These are phyloP conservation scores for Phytophthora podocarpi DNA, from an alignment of 352 stramenopile species.

Conservation along the genomic window DNA sequence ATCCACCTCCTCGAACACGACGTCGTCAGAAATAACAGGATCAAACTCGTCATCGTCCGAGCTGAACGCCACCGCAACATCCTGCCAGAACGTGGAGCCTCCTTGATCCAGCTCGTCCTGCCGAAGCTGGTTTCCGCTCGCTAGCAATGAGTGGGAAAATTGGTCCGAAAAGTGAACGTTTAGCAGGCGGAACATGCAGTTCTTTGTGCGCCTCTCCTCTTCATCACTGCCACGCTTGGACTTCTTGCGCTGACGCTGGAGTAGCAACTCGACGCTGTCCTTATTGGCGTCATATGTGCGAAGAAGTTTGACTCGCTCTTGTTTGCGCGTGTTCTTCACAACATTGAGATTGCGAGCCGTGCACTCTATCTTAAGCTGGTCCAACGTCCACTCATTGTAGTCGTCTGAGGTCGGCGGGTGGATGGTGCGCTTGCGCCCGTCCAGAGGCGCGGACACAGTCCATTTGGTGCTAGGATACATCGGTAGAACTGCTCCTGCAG, in stretches of 20 bases:
- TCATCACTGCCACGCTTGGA: not conserved
- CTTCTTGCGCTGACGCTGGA: not conserved
- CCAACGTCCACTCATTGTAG: not conserved
- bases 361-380: conserved; percentile 7
- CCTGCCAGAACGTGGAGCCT: not conserved
- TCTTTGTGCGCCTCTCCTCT: not conserved
- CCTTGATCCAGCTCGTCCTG: not conserved
- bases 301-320: not conserved
- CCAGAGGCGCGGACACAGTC: not conserved
- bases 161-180: conserved; percentile 6
- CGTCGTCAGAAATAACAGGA: not conserved
- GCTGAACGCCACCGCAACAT: not conserved
- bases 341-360: not conserved
- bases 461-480: conserved; percentile 3
- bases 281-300: not conserved
- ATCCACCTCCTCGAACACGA: not conserved
- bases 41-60: not conserved
- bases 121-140: not conserved
- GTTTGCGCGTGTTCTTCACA: not conserved
- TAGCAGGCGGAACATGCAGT: conserved; percentile 6
- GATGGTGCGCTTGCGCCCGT: not conserved
- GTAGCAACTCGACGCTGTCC: not conserved
- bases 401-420: not conserved
- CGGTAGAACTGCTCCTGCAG: no score
- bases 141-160: not conserved